These are phyloP conservation scores for Paramecium bursaria DNA, from an alignment of 73 alveolate species.

Conservation along the genomic window DNA sequence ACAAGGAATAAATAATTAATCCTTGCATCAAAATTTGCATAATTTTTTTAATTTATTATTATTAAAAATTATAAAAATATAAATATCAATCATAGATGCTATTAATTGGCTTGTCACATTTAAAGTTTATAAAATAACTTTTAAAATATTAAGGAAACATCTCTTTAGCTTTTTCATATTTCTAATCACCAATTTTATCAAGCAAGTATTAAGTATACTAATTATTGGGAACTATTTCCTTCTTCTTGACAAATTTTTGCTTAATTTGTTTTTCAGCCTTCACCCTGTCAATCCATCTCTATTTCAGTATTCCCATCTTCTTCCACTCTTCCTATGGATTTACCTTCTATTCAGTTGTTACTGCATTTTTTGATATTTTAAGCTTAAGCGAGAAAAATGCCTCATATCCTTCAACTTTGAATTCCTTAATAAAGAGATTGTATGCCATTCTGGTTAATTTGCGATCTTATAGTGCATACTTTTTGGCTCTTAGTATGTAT, in stretches of 20 bases:
- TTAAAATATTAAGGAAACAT: background rate
- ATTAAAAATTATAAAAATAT: too few relatives aligned
- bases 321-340: slow-evolving; percentile 39
- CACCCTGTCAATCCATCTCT: background rate
- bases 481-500: slow-evolving; percentile 24
- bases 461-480: background rate
- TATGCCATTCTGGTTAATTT: background rate
- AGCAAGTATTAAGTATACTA: background rate
- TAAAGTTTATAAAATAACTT: background rate
- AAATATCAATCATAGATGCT: slow-evolving; percentile 32
- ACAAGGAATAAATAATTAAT: slow-evolving; percentile 11
- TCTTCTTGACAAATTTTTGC: background rate
- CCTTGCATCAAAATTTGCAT: slow-evolving; percentile 2
- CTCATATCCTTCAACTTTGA: background rate
- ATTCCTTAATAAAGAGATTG: background rate
- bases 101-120: background rate
- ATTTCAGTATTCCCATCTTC: background rate
- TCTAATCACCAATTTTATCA: background rate
- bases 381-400: background rate
- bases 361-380: too few relatives aligned
- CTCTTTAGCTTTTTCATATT: background rate
- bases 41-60: too few relatives aligned
- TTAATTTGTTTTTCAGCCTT: slow-evolving; percentile 4
- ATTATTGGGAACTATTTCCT: background rate
- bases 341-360: background rate